Evolutionary conservation across 1,284 basidiomycete species (phyloP).

Genomic region (Sanghuangporus weigelae): DNA sequence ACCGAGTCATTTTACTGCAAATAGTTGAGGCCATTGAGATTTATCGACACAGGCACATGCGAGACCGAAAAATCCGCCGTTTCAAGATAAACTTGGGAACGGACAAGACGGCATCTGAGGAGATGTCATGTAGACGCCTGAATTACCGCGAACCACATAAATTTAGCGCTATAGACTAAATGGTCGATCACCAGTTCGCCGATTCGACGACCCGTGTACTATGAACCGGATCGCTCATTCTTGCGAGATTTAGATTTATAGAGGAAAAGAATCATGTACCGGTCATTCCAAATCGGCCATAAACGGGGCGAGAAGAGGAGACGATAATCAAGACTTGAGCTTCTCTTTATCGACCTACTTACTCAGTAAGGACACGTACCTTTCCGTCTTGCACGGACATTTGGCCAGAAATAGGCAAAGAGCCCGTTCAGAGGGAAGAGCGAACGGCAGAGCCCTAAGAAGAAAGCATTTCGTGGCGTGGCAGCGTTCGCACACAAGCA

Average conservation of each 20-base stretch:
- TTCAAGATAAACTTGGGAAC: background rate
- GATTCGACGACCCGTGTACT: background rate
- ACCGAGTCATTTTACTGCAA: background rate
- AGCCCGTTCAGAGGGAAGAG: background rate
- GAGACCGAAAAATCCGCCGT: background rate
- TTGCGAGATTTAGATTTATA: too few species aligned
- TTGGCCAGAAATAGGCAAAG: background rate
- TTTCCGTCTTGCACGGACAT: background rate
- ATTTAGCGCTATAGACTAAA: too few species aligned
- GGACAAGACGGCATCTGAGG: background rate
- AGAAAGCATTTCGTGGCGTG: background rate
- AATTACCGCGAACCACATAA: too few species aligned
- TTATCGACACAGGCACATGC: background rate
- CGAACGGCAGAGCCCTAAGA: background rate
- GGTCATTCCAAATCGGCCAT: too few species aligned
- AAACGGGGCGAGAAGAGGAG: too few species aligned
- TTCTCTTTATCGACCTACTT: too few species aligned
- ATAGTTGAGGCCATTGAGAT: background rate
- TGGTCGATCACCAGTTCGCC: background rate
- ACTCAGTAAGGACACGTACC: background rate
- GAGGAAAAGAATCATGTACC: too few species aligned
- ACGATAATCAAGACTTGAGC: too few species aligned
- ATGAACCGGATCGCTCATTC: background rate
- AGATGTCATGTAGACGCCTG: background rate
- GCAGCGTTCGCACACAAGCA: background rate